These are phyloP conservation scores for Lojkania enalia DNA, from an alignment of 2,329 filamentous ascomycete genomes.

Conservation along the genomic window DNA sequence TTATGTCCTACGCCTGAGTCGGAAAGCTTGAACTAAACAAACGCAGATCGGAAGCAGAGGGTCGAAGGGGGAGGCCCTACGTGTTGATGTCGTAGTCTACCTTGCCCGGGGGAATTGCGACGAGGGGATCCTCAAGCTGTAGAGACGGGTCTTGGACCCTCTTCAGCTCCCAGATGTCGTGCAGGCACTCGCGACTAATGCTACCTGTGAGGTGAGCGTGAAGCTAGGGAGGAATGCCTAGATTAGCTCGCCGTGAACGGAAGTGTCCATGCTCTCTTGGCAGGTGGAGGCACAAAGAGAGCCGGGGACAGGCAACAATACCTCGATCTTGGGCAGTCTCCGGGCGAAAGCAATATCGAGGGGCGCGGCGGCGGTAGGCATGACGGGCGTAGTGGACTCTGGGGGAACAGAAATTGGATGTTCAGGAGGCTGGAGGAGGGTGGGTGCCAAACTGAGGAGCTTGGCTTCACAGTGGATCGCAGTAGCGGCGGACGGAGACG, in stretches of 20 bases:
- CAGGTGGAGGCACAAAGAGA: slow-evolving; percentile 14
- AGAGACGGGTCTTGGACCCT: slow-evolving; percentile 55
- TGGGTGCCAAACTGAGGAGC: slow-evolving; percentile 8
- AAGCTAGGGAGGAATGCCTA: slow-evolving; percentile 55
- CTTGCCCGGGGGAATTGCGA: slow-evolving; percentile 70
- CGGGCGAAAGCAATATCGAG: slow-evolving; percentile 36
- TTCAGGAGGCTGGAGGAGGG: slow-evolving; percentile 13
- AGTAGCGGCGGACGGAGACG: not conserved
- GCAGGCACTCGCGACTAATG: slow-evolving; percentile 71
- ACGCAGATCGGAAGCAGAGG: slow-evolving; percentile 3
- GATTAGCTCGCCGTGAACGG: slow-evolving; percentile 33
- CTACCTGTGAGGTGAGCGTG: slow-evolving; percentile 82
- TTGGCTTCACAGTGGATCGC: too few species aligned
- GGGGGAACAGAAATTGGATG: not conserved
- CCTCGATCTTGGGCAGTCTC: slow-evolving; percentile 50
- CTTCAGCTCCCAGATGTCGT: slow-evolving; percentile 71
- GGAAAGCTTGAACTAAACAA: not conserved
- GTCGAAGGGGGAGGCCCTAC: slow-evolving; percentile 49
- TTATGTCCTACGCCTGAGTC: too few species aligned
- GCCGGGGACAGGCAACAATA: slow-evolving; percentile 26
- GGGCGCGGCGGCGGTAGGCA: slow-evolving; percentile 16
- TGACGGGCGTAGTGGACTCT: slow-evolving; percentile 3
- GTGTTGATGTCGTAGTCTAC: slow-evolving; percentile 70
- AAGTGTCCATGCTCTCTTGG: slow-evolving; percentile 29
- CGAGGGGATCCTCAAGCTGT: slow-evolving; percentile 67